These are phyloP conservation scores for Thalassiosira hispida DNA, from an alignment of 352 stramenopile species.

Conservation along the genomic window DNA sequence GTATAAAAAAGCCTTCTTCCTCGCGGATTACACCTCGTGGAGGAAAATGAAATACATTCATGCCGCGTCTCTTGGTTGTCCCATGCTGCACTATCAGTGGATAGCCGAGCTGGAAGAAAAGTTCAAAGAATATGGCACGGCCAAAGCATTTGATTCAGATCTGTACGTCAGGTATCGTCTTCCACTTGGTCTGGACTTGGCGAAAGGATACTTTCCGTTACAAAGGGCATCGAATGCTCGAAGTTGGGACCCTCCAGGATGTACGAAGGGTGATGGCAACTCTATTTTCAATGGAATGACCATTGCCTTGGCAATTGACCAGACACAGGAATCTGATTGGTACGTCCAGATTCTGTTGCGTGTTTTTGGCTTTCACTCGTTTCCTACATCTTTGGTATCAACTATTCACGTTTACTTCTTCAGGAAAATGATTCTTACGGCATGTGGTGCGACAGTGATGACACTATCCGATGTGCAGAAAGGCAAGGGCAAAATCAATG, in stretches of 20 bases:
- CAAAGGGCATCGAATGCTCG: constrained; percentile 54
- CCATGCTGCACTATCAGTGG: constrained; percentile 59
- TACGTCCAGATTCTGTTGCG: constrained; percentile 32
- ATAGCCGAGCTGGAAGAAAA: constrained; percentile 47
- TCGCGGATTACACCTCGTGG: constrained; percentile 32
- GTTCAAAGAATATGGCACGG: constrained; percentile 26
- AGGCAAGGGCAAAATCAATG: constrained; percentile 24
- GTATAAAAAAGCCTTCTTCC: constrained; percentile 37
- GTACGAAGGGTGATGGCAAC: constrained; percentile 24
- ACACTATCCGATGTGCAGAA: constrained; percentile 31
- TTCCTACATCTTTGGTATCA: background rate
- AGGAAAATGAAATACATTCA: constrained; percentile 59
- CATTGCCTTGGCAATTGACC: constrained; percentile 54
- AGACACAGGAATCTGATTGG: constrained; percentile 35
- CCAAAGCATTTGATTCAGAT: constrained; percentile 51
- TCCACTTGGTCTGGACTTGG: constrained; percentile 50
- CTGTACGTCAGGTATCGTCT: constrained; percentile 54
- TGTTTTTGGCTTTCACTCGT: background rate
- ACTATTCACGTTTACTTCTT: constrained; percentile 3
- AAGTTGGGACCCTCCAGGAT: constrained; percentile 44
- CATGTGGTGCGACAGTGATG: constrained; percentile 47
- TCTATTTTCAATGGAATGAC: constrained; percentile 57
- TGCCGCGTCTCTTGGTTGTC: constrained; percentile 43
- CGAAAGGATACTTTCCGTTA: constrained; percentile 36
- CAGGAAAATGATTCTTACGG: constrained; percentile 49